Evolutionary conservation across 495 filamentous ascomycete species (phyloP).

Genomic region (Penicillium turbatum): DNA sequence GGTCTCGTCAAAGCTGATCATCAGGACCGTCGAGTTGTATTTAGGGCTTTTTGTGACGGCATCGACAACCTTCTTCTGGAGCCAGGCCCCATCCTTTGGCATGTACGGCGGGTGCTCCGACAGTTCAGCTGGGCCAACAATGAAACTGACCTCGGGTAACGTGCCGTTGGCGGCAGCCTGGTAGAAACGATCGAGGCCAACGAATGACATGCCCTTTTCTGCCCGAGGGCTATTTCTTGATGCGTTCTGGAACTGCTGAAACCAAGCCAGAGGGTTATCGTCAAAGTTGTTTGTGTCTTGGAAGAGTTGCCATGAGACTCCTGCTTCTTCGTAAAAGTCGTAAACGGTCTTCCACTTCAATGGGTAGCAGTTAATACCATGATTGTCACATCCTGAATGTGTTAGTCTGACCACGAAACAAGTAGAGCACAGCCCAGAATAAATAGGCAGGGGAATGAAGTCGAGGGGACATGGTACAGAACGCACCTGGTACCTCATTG

Average conservation of each 20-base stretch:
- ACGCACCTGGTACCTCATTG: slow-evolving; percentile 47
- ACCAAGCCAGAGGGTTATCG: slow-evolving; percentile 52
- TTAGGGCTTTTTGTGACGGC: slow-evolving; percentile 47
- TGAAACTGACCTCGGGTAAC: slow-evolving; percentile 50
- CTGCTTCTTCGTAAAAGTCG: slow-evolving; percentile 49
- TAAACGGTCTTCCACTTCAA: slow-evolving; percentile 52
- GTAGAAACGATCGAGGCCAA: slow-evolving; percentile 48
- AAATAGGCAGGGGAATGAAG: background rate
- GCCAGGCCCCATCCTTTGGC: slow-evolving; percentile 54
- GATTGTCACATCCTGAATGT: slow-evolving; percentile 38
- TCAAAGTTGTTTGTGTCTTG: slow-evolving; percentile 54
- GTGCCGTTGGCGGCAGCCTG: slow-evolving; percentile 47
- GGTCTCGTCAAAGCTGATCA: slow-evolving; percentile 54
- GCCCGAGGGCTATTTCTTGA: slow-evolving; percentile 31
- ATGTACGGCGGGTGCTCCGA: slow-evolving; percentile 52
- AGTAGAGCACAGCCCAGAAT: background rate
- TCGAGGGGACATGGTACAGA: background rate
- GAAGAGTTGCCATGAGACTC: slow-evolving; percentile 52
- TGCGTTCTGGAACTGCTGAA: slow-evolving; percentile 50
- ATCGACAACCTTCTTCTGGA: slow-evolving; percentile 51
- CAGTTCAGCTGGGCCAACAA: slow-evolving; percentile 49
- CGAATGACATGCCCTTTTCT: slow-evolving; percentile 43
- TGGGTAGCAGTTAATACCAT: slow-evolving; percentile 49
- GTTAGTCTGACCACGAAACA: background rate
- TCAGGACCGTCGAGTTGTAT: slow-evolving; percentile 46